These are phyloP conservation scores for Candida chauliodis DNA, from an alignment of 805 yeast species.

Conservation along the genomic window DNA sequence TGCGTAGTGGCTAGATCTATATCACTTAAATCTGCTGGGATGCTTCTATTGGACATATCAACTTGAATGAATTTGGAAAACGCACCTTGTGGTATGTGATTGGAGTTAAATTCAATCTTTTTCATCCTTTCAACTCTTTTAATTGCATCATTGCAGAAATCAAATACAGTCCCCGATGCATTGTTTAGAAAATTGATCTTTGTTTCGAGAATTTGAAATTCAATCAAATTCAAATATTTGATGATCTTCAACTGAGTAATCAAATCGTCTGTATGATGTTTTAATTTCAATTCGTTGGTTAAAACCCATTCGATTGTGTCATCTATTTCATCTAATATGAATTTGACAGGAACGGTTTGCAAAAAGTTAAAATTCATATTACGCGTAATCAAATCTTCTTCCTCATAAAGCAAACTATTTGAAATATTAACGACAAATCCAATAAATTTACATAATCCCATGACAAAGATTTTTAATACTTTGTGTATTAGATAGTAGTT, in stretches of 20 bases:
- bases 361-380: conserved; percentile 49
- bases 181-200: conserved; percentile 3
- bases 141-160: conserved; percentile 18
- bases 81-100: conserved; percentile 18
- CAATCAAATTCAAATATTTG: conserved; percentile 24
- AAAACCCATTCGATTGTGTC: conserved; percentile 30
- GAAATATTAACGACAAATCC: conserved; percentile 46
- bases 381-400: conserved; percentile 69
- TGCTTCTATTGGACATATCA: conserved; percentile 33
- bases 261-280: conserved; percentile 4
- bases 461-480: conserved; percentile 47
- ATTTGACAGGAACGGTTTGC: conserved; percentile 17
- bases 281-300: not conserved
- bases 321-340: conserved; percentile 27
- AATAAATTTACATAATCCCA: conserved; percentile 54
- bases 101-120: not conserved
- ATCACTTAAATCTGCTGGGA: conserved; percentile 31
- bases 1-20: conserved; percentile 20
- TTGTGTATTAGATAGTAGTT: conserved; percentile 40
- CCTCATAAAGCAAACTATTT: conserved; percentile 63
- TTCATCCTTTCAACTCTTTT: conserved; percentile 9
- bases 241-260: conserved; percentile 25
- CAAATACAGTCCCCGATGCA: conserved; percentile 3
- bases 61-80: conserved; percentile 36
- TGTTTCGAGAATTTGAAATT: conserved; percentile 11